Conservation (phyloP, 305 asterid genomes). For the Fraxinus sp. region DNA sequence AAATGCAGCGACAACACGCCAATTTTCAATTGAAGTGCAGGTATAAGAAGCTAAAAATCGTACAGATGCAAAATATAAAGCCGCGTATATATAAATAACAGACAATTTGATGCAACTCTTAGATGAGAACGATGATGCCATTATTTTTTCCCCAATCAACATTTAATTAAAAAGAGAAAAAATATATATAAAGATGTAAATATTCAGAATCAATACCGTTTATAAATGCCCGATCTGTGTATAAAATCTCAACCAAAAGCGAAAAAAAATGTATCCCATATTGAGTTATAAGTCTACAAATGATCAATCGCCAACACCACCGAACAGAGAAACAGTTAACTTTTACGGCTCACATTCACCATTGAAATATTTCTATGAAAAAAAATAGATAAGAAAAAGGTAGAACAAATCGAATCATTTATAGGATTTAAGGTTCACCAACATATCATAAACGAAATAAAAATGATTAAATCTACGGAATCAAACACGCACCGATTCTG, state of each 20-base stretch:
- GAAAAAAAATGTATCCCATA: background rate
- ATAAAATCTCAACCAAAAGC: background rate
- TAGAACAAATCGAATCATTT: background rate
- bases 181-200: background rate
- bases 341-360: conserved; percentile 33
- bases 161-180: background rate
- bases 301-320: conserved; percentile 26
- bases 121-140: conserved; percentile 13
- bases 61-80: background rate
- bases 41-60: background rate
- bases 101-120: conserved; percentile 12
- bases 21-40: background rate
- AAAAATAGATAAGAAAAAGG: background rate
- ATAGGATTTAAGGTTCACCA: background rate
- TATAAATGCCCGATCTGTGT: conserved; percentile 1
- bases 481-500: background rate
- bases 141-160: background rate
- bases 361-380: conserved; percentile 2
- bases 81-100: background rate
- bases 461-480: background rate
- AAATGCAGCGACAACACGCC: background rate
- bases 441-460: background rate
- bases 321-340: conserved; percentile 23
- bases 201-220: background rate
- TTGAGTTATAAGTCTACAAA: conserved; percentile 8